These are phyloP conservation scores for Coemansia umbellata DNA, from an alignment of 192 early-diverging fungal genomes.

Conservation along the genomic window DNA sequence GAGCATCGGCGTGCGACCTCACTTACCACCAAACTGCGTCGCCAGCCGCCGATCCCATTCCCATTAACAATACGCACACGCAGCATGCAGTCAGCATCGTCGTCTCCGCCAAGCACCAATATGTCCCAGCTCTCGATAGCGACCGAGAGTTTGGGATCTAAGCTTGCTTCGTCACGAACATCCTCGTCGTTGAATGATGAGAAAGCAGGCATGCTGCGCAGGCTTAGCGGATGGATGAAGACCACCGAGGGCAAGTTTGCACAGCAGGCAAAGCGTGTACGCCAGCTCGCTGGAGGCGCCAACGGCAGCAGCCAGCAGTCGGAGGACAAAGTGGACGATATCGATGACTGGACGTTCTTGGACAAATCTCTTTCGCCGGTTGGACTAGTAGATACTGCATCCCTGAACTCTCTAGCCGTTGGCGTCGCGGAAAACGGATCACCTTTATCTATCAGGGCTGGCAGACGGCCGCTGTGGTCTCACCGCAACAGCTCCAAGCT, in stretches of 20 bases:
- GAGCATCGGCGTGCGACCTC: conserved; percentile 26
- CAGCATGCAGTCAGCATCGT: conserved; percentile 18
- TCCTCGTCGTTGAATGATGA: conserved; percentile 2
- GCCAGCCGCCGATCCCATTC: conserved; percentile 37
- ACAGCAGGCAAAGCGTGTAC: conserved; percentile 13
- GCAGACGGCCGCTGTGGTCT: background rate
- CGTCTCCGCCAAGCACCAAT: background rate
- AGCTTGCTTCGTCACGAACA: background rate
- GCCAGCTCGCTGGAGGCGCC: background rate
- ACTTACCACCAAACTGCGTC: conserved; percentile 33
- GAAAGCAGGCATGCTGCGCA: conserved; percentile 10
- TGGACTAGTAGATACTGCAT: too few species aligned
- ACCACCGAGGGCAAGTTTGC: conserved; percentile 11
- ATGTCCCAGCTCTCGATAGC: conserved; percentile 11
- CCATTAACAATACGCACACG: conserved; percentile 6
- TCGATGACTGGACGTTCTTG: conserved; percentile 46
- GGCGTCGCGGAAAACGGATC: too few species aligned
- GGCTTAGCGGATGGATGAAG: conserved; percentile 41
- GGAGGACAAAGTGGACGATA: background rate
- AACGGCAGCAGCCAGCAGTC: background rate
- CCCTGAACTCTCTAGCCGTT: too few species aligned
- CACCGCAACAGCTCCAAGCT: background rate
- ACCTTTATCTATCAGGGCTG: too few species aligned
- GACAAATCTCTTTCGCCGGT: too few species aligned
- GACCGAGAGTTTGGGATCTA: background rate